Evolutionary conservation across 2,329 filamentous ascomycete genomes (phyloP), one percentile per base, ranked within the genome.

Genomic region (Hortaea sp.): DNA sequence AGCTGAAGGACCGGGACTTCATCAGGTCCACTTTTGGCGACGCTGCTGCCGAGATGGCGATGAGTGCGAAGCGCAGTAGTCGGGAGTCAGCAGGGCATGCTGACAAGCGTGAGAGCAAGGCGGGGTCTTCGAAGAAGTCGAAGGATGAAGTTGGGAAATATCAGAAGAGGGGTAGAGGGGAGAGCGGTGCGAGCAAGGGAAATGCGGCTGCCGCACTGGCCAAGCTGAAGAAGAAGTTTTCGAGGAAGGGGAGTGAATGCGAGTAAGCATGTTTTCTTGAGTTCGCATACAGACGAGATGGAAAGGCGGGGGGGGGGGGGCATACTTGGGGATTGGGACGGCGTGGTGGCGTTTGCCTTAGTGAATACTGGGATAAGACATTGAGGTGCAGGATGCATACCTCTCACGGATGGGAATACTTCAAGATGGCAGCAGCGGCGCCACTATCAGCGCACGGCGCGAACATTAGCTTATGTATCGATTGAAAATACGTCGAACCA

Each of bases 91-190:
- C 28, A 29, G 7, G 20, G 12, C 11, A 27, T 35, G 9, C 30
- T 20, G 32, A n/a, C 6, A 30, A 29, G 31, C 42, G 27, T 29
- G 38, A 29, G 12, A 35, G 35, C 34, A 41, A 30, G 11, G 20
- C 29, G 34, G 9, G 37, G 35, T 43, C 39, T 34, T 12, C 20
- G 41, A 4, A 34, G 35, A 13, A 29, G 7, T 47, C 46, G 41
- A 31, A 29, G 7, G 46, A 39, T 7, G 34, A 34, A 10, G 41
- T 42, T 7, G 31, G 42, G 29, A 31, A 41, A 10, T 10, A 34
- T n/a, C 45, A 47, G 20, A 54, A 53, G 48, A 39, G 50, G n/a
- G 47, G 49, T 10, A 38, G 51, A 29, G 49, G 47, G 30, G 39
- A 49, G 11, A 56, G 52, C 37, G 41, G 37, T 10, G 35, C 29